Evolutionary conservation across 1,284 basidiomycete genomes (phyloP), one percentile per base, ranked within the genome.

Genomic region (Neonothopanus nambi): DNA sequence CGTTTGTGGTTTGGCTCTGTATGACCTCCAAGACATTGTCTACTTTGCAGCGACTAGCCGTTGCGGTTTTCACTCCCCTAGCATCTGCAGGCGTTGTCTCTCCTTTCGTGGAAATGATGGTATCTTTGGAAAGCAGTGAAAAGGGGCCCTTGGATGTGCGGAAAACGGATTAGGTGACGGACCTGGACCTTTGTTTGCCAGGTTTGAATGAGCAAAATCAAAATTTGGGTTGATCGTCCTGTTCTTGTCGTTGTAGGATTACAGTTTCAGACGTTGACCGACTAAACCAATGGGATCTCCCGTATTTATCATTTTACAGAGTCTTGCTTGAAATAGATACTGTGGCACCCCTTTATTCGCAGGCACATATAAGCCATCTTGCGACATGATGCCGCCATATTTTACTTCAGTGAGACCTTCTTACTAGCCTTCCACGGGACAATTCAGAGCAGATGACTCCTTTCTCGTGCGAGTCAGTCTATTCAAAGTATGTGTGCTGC

Each of bases 1-100:
- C 75, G 1, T 73, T 77, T 41, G 40, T 71, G 4, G 57, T 64
- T 1, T 79, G 77, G 77, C 40, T 41, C n/a, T 33, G 37, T 15
- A n/a, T 46, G 13, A 9, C 30, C 30, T 36, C 45, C 28, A 35
- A 47, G 7, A 11, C 28, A 23, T 24, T 15, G 28, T 47, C 42
- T 41, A 41, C 13, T 26, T 23, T 21, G 17, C 36, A 43, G 18
- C 12, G 28, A 28, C 20, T 44, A 17, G 13, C 23, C 30, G 23
- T 17, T 41, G 36, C 28, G 33, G n/a, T 46, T 9, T 17, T 39
- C 35, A 39, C 47, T 11, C 21, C 42, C 30, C 20, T 56, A 23
- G 41, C 24, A 28, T 56, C 55, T 48, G 51, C 51, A 24, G 51
- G 55, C 17, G 51, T 50, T n/a, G 41, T 53, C 23, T 51, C 55